phyloP scores from a whole-genome alignment of 1,284 basidiomycete species.

The Thelephora terrestris region DNA sequence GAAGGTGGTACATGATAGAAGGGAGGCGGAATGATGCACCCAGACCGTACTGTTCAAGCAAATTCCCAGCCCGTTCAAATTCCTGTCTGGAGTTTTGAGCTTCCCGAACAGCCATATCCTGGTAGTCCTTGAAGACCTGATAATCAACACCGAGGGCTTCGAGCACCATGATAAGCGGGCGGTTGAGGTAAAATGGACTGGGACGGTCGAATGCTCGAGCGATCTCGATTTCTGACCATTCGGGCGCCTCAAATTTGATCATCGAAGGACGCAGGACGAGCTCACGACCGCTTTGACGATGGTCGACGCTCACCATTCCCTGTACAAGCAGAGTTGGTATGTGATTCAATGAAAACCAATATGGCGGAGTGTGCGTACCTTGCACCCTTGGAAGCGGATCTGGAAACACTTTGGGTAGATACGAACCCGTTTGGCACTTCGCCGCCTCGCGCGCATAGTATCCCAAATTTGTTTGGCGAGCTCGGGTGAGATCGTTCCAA shows the following conservation, averaged over 20 bases:
- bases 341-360: neutral
- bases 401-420: slow-evolving; percentile 43
- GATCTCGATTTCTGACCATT: slow-evolving; percentile 49
- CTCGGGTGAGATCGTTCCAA: slow-evolving; percentile 52
- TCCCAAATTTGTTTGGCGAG: slow-evolving; percentile 44
- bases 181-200: slow-evolving; percentile 48
- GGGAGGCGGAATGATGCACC: slow-evolving; percentile 31
- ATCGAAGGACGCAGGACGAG: slow-evolving; percentile 63
- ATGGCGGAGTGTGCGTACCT: slow-evolving; percentile 18
- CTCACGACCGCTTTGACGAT: slow-evolving; percentile 36
- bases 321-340: neutral
- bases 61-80: slow-evolving; percentile 32
- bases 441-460: slow-evolving; percentile 29
- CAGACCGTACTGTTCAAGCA: slow-evolving; percentile 36
- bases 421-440: slow-evolving; percentile 25
- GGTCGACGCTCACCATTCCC: slow-evolving; percentile 61
- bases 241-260: slow-evolving; percentile 59
- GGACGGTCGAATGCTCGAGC: slow-evolving; percentile 54
- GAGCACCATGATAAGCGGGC: slow-evolving; percentile 63
- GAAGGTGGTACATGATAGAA: slow-evolving; percentile 28
- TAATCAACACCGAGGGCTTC: slow-evolving; percentile 43
- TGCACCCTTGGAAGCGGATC: slow-evolving; percentile 62
- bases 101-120: slow-evolving; percentile 40
- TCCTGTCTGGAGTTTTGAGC: slow-evolving; percentile 32
- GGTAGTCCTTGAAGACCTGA: slow-evolving; percentile 43